Evolutionary conservation across 2,329 filamentous ascomycete species (phyloP).

Genomic region (Curvularia sp.): DNA sequence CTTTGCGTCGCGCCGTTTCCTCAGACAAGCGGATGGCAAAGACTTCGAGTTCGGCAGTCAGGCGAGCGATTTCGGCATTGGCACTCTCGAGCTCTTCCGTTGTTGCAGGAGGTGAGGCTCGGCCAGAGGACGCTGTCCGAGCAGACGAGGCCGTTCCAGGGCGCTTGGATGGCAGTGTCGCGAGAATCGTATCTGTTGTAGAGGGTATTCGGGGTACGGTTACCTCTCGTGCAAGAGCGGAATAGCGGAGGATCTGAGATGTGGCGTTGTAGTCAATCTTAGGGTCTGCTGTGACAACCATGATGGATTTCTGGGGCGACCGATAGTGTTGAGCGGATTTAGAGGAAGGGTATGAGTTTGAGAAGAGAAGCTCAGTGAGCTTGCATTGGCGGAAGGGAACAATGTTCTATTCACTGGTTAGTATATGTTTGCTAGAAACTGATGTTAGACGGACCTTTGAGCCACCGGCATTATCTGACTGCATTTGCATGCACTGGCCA

Average conservation of each 20-base stretch:
- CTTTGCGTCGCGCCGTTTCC: slow-evolving; percentile 72
- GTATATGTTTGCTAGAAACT: not conserved
- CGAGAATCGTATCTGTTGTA: slow-evolving; percentile 72
- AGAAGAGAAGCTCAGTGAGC: slow-evolving; percentile 61
- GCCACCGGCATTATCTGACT: slow-evolving; percentile 77
- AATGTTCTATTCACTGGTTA: slow-evolving; percentile 58
- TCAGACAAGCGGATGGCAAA: slow-evolving; percentile 72
- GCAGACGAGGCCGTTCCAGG: slow-evolving; percentile 32
- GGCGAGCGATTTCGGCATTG: slow-evolving; percentile 78
- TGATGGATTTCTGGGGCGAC: slow-evolving; percentile 81
- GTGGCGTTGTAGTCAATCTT: slow-evolving; percentile 95
- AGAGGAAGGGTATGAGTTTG: slow-evolving; percentile 58
- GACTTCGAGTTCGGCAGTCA: slow-evolving; percentile 78
- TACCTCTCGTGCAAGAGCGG: slow-evolving; percentile 88
- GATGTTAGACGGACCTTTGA: slow-evolving; percentile 66
- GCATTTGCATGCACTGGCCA: slow-evolving; percentile 95
- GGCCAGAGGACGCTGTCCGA: slow-evolving; percentile 50
- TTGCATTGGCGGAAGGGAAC: slow-evolving; percentile 71
- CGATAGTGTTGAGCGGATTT: slow-evolving; percentile 54
- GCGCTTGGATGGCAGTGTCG: slow-evolving; percentile 40
- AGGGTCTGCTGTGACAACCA: slow-evolving; percentile 96
- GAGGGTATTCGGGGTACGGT: slow-evolving; percentile 89
- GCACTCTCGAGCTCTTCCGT: slow-evolving; percentile 80
- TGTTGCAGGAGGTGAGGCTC: slow-evolving; percentile 55
- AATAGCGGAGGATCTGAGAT: slow-evolving; percentile 93